Conservation (phyloP, 768 basidiomycete genomes). For the Auricularia auricula-judae region DNA sequence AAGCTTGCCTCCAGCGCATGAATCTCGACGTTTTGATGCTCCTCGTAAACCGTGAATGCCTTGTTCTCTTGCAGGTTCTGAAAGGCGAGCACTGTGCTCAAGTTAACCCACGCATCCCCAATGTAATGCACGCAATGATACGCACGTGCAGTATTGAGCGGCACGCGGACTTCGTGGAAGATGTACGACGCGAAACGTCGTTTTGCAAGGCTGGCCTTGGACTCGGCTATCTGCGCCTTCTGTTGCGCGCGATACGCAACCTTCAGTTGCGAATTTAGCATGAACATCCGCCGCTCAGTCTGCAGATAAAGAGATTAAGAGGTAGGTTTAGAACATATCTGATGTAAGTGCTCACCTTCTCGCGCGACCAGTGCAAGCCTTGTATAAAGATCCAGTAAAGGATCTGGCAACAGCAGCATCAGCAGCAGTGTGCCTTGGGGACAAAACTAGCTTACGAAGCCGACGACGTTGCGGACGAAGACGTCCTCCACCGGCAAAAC, state of each 20-base stretch:
- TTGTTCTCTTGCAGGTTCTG: slow-evolving; percentile 30
- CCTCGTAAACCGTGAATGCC: slow-evolving; percentile 20
- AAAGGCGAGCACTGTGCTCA: slow-evolving; percentile 25
- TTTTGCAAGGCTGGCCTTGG: slow-evolving; percentile 34
- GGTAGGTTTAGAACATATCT: too few relatives aligned
- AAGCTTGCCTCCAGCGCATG: slow-evolving; percentile 28
- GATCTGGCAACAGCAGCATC: not conserved
- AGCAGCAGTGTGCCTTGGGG: too few relatives aligned
- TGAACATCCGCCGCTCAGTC: slow-evolving; percentile 54
- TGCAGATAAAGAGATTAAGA: not conserved
- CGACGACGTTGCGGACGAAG: slow-evolving; percentile 8
- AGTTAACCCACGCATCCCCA: not conserved
- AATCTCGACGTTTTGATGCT: slow-evolving; percentile 31
- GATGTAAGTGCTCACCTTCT: not conserved
- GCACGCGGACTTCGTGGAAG: slow-evolving; percentile 41
- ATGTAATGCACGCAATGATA: not conserved
- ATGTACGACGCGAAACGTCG: slow-evolving; percentile 36
- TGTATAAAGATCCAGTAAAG: slow-evolving; percentile 2
- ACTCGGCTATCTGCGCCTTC: slow-evolving; percentile 65
- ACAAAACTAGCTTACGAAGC: slow-evolving; percentile 7
- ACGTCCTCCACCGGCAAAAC: slow-evolving; percentile 16
- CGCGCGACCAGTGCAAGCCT: slow-evolving; percentile 2
- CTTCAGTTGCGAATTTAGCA: slow-evolving; percentile 65
- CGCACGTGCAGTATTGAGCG: slow-evolving; percentile 35
- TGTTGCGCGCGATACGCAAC: slow-evolving; percentile 48